A percentile compares a stretch with the other conserved stretches of the same genome.
Conservation (phyloP, 345 rosid genomes). For the Eucalyptus sp. region DNA sequence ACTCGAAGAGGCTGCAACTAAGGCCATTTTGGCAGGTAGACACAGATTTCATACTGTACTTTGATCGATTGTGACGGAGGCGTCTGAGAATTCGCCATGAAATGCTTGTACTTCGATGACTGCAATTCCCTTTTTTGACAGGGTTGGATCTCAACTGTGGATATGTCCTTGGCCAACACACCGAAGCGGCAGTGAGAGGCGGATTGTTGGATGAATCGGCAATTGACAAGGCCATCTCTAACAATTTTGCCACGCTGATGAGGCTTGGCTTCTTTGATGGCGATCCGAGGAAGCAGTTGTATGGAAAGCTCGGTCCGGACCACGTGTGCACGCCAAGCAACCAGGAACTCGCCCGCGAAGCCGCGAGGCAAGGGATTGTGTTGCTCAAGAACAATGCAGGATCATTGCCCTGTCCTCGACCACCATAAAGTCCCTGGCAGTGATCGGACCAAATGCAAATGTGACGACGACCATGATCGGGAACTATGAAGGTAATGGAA, state of each 20-base stretch:
- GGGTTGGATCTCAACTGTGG: constrained; percentile 93
- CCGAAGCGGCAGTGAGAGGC: constrained; percentile 61
- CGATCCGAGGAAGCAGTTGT: constrained; percentile 58
- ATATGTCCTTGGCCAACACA: constrained; percentile 53
- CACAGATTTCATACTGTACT: neutral
- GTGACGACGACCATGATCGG: constrained; percentile 91
- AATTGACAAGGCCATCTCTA: constrained; percentile 50
- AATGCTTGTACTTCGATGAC: neutral
- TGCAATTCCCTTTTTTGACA: neutral
- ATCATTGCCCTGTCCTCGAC: constrained; percentile 53
- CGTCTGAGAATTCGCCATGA: neutral
- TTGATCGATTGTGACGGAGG: neutral
- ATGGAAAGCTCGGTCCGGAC: constrained; percentile 65
- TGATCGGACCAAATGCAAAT: constrained; percentile 86
- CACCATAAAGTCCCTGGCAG: constrained; percentile 49
- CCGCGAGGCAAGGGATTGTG: constrained; percentile 93
- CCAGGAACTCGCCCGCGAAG: constrained; percentile 78
- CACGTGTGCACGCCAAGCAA: constrained; percentile 64
- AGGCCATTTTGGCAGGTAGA: constrained; percentile 50
- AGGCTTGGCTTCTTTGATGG: constrained; percentile 94
- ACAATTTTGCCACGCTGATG: constrained; percentile 81
- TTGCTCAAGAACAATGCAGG: constrained; percentile 55
- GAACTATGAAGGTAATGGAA: constrained; percentile 60
- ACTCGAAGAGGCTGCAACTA: constrained; percentile 86
- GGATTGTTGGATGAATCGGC: constrained; percentile 54